These are phyloP conservation scores for Debaryomyces psychrophilus DNA, from an alignment of 1,139 yeast genomes.

Conservation along the genomic window DNA sequence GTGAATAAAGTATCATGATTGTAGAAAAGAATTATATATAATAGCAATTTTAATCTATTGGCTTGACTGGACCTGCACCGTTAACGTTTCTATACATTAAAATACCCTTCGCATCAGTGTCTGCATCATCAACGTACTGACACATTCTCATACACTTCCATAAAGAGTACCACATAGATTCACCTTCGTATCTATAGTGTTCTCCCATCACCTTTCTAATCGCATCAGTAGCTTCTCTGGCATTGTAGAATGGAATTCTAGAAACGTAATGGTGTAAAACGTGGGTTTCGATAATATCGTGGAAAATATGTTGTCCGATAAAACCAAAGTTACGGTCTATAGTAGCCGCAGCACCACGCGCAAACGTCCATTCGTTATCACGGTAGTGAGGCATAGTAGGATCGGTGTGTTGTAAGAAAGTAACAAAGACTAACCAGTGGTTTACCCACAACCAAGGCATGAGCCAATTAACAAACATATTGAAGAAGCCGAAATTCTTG, in stretches of 20 bases:
- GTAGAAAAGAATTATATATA: background rate
- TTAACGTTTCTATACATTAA: slow-evolving; percentile 78
- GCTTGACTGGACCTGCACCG: slow-evolving; percentile 37
- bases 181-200: slow-evolving; percentile 67
- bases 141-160: slow-evolving; percentile 76
- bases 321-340: slow-evolving; percentile 85
- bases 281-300: slow-evolving; percentile 88
- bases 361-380: slow-evolving; percentile 76
- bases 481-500: slow-evolving; percentile 62
- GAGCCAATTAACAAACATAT: slow-evolving; percentile 70
- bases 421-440: slow-evolving; percentile 88
- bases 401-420: slow-evolving; percentile 84
- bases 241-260: slow-evolving; percentile 85
- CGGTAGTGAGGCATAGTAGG: slow-evolving; percentile 81
- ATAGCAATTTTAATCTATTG: slow-evolving; percentile 25
- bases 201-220: slow-evolving; percentile 82
- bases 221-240: slow-evolving; percentile 77
- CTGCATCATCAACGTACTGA: slow-evolving; percentile 80
- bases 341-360: slow-evolving; percentile 88
- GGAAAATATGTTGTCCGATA: slow-evolving; percentile 79
- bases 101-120: slow-evolving; percentile 55
- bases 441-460: slow-evolving; percentile 80
- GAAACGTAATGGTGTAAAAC: slow-evolving; percentile 85
- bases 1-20: background rate
- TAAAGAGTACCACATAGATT: slow-evolving; percentile 72